Base-by-base conservation (phyloP, 768 basidiomycete genomes). In the Trametes elegans region DNA sequence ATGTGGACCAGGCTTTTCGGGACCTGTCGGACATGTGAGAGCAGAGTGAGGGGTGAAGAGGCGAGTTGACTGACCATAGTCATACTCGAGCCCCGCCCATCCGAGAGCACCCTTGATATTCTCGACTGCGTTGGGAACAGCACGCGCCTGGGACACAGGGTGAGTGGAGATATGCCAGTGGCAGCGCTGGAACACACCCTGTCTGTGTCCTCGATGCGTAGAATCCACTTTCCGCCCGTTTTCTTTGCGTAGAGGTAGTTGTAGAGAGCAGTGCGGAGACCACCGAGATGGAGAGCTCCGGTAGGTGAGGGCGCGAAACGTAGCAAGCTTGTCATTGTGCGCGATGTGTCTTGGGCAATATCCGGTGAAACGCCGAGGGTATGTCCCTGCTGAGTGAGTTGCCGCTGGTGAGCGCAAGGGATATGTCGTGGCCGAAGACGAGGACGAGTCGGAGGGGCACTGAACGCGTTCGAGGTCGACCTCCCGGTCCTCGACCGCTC, bases 221-320 rank as follows among this genome's bases (percentile, higher is more conserved):
- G 73, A 32, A 98, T 81, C 92, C 93, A 97, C 64, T 87, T 87
- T 2, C 96, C 97, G 3, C 82, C 84, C 13, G 82, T 75, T 68
- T 90, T 92, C 63, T 79, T 80, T 8, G 96, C 90, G 52, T 87
- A 85, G 0, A 98, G 71, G 65, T 97, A 82, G 65, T 98, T 98
- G 71, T 93, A 96, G 2, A 99, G 74, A 0, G 95, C 97, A 50
- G 95, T 98, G 16, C 97, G 76, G 13, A 99, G 81, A 0, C 97
- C 97, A 0, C 97, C 97, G 2, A 99, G 83, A 70, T 99, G 97
- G 5, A 98, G 75, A 28, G 87, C 80, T 1, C 97, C 97, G 0
- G 97, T 99, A 1, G 97, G 97, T 1, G 97, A 98, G 1, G 97
- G 97, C 2, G 96, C 97, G 70, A 99, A 98, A 14, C 97, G 86